A percentile compares a stretch with the other conserved stretches of the same genome.
Conservation (phyloP, 768 basidiomycete species). For the Dioszegia hungarica region DNA sequence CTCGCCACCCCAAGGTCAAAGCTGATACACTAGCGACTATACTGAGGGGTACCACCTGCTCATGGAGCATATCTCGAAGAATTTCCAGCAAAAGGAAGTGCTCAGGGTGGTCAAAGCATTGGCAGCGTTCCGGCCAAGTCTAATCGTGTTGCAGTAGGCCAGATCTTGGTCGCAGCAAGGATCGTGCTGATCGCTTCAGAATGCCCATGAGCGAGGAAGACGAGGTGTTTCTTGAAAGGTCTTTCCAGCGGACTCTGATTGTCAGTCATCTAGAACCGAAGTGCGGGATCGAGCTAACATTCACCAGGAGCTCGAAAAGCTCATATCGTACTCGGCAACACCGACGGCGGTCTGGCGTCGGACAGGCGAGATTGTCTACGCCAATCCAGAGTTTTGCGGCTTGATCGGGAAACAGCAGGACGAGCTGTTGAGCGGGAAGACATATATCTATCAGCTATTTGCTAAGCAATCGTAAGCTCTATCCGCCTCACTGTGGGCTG, state of each 20-base stretch:
- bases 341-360: constrained; percentile 97
- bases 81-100: constrained; percentile 92
- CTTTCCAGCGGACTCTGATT: constrained; percentile 86
- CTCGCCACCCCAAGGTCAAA: neutral
- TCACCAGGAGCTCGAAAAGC: constrained; percentile 91
- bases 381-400: constrained; percentile 92
- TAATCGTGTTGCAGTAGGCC: constrained; percentile 76
- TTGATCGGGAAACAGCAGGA: constrained; percentile 84
- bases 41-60: constrained; percentile 94
- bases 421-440: constrained; percentile 65
- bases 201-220: constrained; percentile 96
- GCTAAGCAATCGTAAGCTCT: constrained; percentile 90
- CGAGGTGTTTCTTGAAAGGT: constrained; percentile 92
- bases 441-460: constrained; percentile 67
- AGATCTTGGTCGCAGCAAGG: neutral
- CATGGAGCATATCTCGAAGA: constrained; percentile 79
- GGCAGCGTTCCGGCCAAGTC: constrained; percentile 90
- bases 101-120: constrained; percentile 88
- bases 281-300: neutral
- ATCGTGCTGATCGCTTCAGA: constrained; percentile 33
- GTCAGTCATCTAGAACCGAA: constrained; percentile 52
- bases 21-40: constrained; percentile 59
- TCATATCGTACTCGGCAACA: constrained; percentile 94
- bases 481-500: too few relatives aligned
- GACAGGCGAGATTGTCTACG: constrained; percentile 95